Evolutionary conservation across 2,329 filamentous ascomycete genomes (phyloP), one percentile per base, ranked within the genome.

Genomic region (Claviceps sorghi): DNA sequence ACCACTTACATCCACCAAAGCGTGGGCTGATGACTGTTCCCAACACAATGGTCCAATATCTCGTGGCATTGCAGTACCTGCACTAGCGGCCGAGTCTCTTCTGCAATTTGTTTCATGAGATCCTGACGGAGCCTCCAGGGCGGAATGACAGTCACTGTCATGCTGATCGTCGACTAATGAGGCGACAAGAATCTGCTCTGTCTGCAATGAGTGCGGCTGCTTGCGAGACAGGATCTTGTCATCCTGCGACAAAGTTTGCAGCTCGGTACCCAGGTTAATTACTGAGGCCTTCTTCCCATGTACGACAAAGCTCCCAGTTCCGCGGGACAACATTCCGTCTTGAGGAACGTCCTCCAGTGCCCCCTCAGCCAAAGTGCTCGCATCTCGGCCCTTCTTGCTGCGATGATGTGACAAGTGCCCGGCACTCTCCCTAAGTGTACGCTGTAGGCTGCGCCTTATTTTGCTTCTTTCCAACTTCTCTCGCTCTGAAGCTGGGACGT

Each of bases 201-300:
- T n/a, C 32, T 51, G 53, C 30, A 53, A 19, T 17, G 45, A 26
- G 47, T 72, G 69, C 5, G 70, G 66, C 44, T 71, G 68, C 58
- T 78, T 86, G 52, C 82, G 77, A 48, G 83, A 72, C 53, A 82
- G 79, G 43, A 88, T 69, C 40, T 83, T 80, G 61, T 90, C 85
- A 55, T 91, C 86, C 0, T 81, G 76, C 1, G 83, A 77, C 68
- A 90, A 80, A 54, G 78, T 84, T 61, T 91, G 84, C 72, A 95
- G 83, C 60, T 95, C 91, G n/a, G 83, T 82, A 9, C 90, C 89
- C 64, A 98, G 94, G n/a, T 88, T 94, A 59, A 98, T 88, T 52
- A 98, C 87, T 1, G 89, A 95, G 2, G 93, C 93, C 68, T 98
- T 97, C 72, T 97, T 98, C 55, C 93, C 91, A 62, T 98, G 93